These are phyloP conservation scores for Salisapilia sapeloensis DNA, from an alignment of 352 stramenopile species.

Conservation along the genomic window DNA sequence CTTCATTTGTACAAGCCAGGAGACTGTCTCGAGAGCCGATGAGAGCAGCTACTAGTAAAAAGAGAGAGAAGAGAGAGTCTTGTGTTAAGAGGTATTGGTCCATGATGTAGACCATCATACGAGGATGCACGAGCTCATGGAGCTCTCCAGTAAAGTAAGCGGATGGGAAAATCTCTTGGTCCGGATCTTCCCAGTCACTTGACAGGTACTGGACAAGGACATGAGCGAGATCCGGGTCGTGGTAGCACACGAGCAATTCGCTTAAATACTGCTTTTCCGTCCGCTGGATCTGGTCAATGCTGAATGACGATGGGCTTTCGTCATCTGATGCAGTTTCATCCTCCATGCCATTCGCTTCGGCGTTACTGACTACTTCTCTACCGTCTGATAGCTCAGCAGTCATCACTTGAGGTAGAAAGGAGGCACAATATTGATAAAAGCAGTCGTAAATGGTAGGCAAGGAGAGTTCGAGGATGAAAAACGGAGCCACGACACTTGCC, in stretches of 20 bases:
- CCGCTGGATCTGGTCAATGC: slow-evolving; percentile 13
- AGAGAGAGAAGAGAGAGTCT: slow-evolving; percentile 53
- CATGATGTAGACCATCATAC: slow-evolving; percentile 50
- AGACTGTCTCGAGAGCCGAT: slow-evolving; percentile 24
- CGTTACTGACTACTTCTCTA: slow-evolving; percentile 8
- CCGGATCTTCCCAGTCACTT: slow-evolving; percentile 44
- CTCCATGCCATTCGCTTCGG: slow-evolving; percentile 1
- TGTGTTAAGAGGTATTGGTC: slow-evolving; percentile 61
- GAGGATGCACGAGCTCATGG: slow-evolving; percentile 40
- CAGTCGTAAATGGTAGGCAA: slow-evolving; percentile 71
- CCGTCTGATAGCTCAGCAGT: slow-evolving; percentile 8
- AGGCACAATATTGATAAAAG: slow-evolving; percentile 72
- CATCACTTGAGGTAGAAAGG: slow-evolving; percentile 55
- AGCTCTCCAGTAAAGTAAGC: slow-evolving; percentile 48
- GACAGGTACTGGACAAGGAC: slow-evolving; percentile 56
- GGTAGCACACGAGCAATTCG: slow-evolving; percentile 58
- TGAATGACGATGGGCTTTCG: slow-evolving; percentile 9
- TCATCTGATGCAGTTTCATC: slow-evolving; percentile 16
- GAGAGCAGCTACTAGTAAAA: slow-evolving; percentile 42
- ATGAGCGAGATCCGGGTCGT: slow-evolving; percentile 46
- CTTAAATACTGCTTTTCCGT: slow-evolving; percentile 41
- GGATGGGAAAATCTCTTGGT: slow-evolving; percentile 23
- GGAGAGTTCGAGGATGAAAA: slow-evolving; percentile 54
- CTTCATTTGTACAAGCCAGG: slow-evolving; percentile 8
- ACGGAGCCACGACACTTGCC: slow-evolving; percentile 52